Evolutionary conservation across 441 rosid genomes (phyloP), one percentile per base, ranked within the genome.

Genomic region (Viola pubescens): DNA sequence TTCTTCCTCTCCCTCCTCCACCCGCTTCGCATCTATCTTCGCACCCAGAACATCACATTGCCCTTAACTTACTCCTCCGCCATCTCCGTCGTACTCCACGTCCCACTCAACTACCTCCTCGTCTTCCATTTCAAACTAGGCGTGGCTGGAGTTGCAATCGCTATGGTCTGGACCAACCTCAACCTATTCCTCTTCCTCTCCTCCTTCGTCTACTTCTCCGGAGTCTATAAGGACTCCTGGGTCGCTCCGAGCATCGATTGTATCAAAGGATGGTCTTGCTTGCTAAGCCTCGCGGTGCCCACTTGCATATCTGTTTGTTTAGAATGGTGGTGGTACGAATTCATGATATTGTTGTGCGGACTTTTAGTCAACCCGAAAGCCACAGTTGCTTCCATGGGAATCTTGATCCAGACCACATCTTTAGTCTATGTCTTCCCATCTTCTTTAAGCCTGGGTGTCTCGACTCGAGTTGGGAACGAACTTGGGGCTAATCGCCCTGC

Each of bases 291-390:
- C 0, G 89, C 99, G 0, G 70, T 94, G 48, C 99, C 99, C 7
- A 89, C 87, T 48, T 94, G 99, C 60, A 70, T 77, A 49, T 94
- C 99, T 0, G 99, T 94, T 43, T 94, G 99, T 69, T 82, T 94
- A 9, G 99, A 94, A 64, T 94, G 98, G 97, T 90, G 99, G 97
- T 94, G 99, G 99, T 94, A 94, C 9, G 99, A 94, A 70, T 71
- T 94, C 68, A 94, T 90, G 97, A 94, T 94, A 77, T 66, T 94
- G 73, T 58, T 94, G 37, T 90, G 91, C 54, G 97, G 97, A 13
- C 82, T 94, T 41, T 77, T 94, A 37, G 70, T 53, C 2, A 86
- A 88, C 69, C 99, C 99, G 11, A 86, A 76, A 72, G 89, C 99
- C 11, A 83, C 96, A 47, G 75, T 94, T 60, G 84, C 99, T 57